phyloP scores from a whole-genome alignment of 768 basidiomycete species.

The Trametes cubensis region DNA sequence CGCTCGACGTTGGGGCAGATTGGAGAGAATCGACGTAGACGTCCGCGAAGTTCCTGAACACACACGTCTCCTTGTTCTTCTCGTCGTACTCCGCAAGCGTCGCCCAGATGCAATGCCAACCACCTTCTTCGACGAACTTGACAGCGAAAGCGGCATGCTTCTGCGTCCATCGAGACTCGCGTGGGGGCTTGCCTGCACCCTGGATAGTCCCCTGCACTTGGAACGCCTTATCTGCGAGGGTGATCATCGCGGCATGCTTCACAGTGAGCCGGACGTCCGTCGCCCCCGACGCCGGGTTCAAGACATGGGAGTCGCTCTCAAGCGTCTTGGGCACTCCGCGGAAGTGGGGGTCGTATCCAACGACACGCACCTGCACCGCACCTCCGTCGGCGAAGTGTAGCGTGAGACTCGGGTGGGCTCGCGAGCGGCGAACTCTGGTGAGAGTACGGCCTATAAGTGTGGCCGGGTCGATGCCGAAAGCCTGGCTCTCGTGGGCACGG shows the following conservation, averaged over 20 bases:
- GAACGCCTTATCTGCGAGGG: slow-evolving; percentile 62
- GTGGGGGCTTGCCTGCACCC: slow-evolving; percentile 27
- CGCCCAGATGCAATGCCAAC: slow-evolving; percentile 72
- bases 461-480: slow-evolving; percentile 34
- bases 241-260: slow-evolving; percentile 55
- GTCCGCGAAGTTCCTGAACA: slow-evolving; percentile 62
- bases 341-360: slow-evolving; percentile 61
- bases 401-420: slow-evolving; percentile 38
- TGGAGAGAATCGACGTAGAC: slow-evolving; percentile 55
- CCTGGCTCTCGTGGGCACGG: background rate
- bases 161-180: slow-evolving; percentile 47
- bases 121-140: slow-evolving; percentile 51
- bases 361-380: slow-evolving; percentile 52
- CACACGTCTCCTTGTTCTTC: slow-evolving; percentile 34
- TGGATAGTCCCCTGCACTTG: slow-evolving; percentile 29
- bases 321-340: slow-evolving; percentile 61
- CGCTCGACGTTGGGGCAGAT: slow-evolving; percentile 25
- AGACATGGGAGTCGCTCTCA: slow-evolving; percentile 52
- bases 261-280: slow-evolving; percentile 43
- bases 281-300: slow-evolving; percentile 37
- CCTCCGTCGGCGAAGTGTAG: slow-evolving; percentile 41
- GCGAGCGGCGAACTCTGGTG: slow-evolving; percentile 35
- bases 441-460: slow-evolving; percentile 39
- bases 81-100: slow-evolving; percentile 55
- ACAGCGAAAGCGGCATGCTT: slow-evolving; percentile 53